Conservation (phyloP, 768 basidiomycete genomes). For the Chiua virens region DNA sequence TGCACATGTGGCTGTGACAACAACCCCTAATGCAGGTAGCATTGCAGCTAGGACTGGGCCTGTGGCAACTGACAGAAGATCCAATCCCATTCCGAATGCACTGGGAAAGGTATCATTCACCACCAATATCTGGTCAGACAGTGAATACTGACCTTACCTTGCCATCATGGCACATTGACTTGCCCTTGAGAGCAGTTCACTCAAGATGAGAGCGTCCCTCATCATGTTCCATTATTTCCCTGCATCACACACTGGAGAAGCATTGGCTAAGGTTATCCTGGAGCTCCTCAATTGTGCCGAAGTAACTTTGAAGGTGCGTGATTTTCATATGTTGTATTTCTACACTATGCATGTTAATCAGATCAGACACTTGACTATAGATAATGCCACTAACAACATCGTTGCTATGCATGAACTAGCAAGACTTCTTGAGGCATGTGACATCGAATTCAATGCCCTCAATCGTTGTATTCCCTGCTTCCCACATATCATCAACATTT, state of each 20-base stretch:
- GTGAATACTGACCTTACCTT: not conserved
- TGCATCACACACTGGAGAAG: not conserved
- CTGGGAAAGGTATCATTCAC: not conserved
- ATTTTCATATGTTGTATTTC: no score
- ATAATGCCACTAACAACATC: slow-evolving; percentile 19
- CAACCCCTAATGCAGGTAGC: no score
- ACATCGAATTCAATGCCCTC: slow-evolving; percentile 7
- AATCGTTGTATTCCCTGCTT: slow-evolving; percentile 17
- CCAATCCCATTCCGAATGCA: no score
- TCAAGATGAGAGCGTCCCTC: not conserved
- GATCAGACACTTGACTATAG: slow-evolving; percentile 5
- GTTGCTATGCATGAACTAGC: slow-evolving; percentile 3
- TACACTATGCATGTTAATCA: not conserved
- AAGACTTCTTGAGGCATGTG: not conserved
- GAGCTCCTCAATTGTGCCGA: not conserved
- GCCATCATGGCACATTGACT: not conserved
- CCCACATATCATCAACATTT: slow-evolving; percentile 22
- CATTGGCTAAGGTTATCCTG: not conserved
- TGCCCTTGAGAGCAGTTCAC: not conserved
- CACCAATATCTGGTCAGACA: not conserved
- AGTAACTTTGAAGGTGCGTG: not conserved
- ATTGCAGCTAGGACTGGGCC: no score
- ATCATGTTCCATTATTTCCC: not conserved
- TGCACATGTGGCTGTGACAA: no score
- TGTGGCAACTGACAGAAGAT: no score